phyloP scores from a whole-genome alignment of 2,329 filamentous ascomycete genomes.

The Fusarium torreyae region DNA sequence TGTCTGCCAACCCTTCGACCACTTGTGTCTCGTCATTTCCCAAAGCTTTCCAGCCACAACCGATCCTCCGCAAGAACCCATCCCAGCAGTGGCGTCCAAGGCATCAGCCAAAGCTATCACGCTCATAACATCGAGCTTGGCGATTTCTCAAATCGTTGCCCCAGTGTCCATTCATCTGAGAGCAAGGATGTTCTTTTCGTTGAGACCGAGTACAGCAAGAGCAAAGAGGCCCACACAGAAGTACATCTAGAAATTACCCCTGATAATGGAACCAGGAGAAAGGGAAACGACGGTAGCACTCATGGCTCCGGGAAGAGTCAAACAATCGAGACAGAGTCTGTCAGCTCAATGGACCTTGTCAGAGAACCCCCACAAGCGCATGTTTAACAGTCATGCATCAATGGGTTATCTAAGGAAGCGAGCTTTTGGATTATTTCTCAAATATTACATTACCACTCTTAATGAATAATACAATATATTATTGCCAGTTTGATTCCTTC shows the following conservation, averaged over 20 bases:
- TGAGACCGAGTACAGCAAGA: not conserved
- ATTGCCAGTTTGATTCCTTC: no score
- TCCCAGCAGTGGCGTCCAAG: not conserved
- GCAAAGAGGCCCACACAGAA: not conserved
- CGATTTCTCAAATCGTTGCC: not conserved
- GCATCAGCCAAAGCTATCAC: not conserved
- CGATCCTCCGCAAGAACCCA: not conserved
- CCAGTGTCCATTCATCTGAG: not conserved
- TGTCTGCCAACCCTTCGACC: conserved; percentile 3
- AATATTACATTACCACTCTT: no score
- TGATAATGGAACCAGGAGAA: not conserved
- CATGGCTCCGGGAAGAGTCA: not conserved
- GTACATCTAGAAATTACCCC: not conserved
- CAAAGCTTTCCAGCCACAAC: not conserved
- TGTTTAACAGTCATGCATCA: not conserved
- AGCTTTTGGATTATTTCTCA: no score
- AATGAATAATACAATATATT: no score
- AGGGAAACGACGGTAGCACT: not conserved
- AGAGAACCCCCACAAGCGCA: not conserved
- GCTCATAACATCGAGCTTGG: not conserved
- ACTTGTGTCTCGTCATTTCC: not conserved
- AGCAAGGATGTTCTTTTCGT: not conserved
- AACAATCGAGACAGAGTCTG: not conserved
- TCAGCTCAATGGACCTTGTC: not conserved
- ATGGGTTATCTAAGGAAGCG: no score